Conservation (phyloP, 306 rosid genomes). For the Cucumis cinereus region DNA sequence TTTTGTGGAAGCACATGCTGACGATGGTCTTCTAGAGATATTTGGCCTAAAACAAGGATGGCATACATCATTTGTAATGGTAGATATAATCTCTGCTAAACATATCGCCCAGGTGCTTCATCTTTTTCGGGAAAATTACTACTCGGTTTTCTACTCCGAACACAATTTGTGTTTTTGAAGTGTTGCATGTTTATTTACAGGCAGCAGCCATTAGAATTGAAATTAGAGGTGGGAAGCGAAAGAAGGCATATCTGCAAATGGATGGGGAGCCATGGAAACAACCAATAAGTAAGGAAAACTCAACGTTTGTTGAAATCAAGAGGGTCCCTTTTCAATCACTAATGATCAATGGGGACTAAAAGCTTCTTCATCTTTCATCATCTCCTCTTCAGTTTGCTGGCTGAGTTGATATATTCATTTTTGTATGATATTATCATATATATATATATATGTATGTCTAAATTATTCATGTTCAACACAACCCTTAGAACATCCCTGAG, state of each 20-base stretch:
- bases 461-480: background rate
- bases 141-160: background rate
- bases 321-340: constrained; percentile 69
- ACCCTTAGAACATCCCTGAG: too few relatives aligned
- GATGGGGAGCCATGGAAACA: constrained; percentile 99
- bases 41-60: constrained; percentile 98
- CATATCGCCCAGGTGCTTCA: constrained; percentile 82
- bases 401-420: background rate
- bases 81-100: constrained; percentile 82
- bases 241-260: constrained; percentile 73
- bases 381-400: background rate
- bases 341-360: constrained; percentile 47
- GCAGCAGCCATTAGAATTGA: constrained; percentile 86
- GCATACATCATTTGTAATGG: constrained; percentile 99
- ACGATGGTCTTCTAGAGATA: constrained; percentile 89
- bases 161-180: background rate
- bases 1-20: constrained; percentile 80
- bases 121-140: background rate
- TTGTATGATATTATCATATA: background rate
- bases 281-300: constrained; percentile 51
- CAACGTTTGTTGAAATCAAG: constrained; percentile 74
- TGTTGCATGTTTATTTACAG: constrained; percentile 21
- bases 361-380: background rate
- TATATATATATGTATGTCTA: background rate
- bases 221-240: constrained; percentile 86